Evolutionary conservation across 2,329 filamentous ascomycete species (phyloP).

Genomic region (Cercospora sp.): DNA sequence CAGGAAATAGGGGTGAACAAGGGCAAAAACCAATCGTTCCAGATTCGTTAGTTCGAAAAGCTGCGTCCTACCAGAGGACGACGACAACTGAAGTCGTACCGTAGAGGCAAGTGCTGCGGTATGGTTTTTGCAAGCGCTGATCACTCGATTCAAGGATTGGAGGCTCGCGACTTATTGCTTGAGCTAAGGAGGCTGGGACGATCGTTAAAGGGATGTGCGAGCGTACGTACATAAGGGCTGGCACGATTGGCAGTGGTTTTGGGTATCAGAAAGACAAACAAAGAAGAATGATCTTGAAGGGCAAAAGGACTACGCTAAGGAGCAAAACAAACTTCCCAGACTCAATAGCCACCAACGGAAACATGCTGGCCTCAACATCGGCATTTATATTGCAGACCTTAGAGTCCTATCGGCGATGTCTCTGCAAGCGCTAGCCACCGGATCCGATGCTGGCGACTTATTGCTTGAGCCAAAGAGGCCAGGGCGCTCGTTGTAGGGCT

Average conservation of each 20-base stretch:
- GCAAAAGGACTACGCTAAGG: neutral
- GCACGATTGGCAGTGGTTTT: neutral
- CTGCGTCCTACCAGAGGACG: too few species aligned
- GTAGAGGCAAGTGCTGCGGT: too few species aligned
- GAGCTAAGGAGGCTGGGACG: neutral
- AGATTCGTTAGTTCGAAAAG: too few species aligned
- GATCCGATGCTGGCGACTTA: neutral
- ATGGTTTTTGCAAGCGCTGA: too few species aligned
- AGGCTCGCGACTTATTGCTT: neutral
- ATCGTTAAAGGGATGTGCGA: neutral
- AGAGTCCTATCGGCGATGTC: neutral
- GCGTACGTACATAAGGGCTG: neutral
- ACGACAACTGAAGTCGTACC: too few species aligned
- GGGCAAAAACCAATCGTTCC: too few species aligned
- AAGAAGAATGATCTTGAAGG: too few species aligned
- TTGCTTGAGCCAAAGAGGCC: neutral
- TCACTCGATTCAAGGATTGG: too few species aligned
- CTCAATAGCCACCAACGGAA: neutral
- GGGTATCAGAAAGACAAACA: too few species aligned
- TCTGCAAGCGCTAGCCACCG: neutral
- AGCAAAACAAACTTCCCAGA: neutral
- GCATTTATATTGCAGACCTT: neutral
- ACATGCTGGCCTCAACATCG: neutral
- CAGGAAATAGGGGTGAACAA: too few species aligned
- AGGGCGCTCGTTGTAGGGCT: neutral